Evolutionary conservation across 305 asterid species (phyloP).

Genomic region (Fraxinus angustifolia): DNA sequence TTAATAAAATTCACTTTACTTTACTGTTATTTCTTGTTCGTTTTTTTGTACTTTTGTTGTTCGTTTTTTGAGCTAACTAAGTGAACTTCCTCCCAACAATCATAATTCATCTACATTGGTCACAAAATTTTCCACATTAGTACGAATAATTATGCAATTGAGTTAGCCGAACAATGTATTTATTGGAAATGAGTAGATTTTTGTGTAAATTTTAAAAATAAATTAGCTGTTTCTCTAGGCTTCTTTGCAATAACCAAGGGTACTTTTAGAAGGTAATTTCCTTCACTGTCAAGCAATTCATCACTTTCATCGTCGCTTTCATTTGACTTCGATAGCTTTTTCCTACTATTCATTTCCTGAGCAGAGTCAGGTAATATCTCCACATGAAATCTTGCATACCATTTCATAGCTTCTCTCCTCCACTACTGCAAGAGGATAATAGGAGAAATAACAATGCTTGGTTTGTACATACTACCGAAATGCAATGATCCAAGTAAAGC

Average conservation of each 20-base stretch:
- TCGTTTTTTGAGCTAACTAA: too few species aligned
- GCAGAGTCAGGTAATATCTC: constrained; percentile 90
- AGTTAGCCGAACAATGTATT: too few species aligned
- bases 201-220: too few species aligned
- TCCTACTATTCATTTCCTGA: constrained; percentile 43
- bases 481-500: constrained; percentile 88
- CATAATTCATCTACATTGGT: too few species aligned
- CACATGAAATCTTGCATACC: constrained; percentile 77
- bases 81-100: too few species aligned
- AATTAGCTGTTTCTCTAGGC: too few species aligned
- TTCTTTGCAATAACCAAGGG: background rate
- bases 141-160: too few species aligned
- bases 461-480: constrained; percentile 76
- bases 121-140: too few species aligned
- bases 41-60: too few species aligned
- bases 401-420: constrained; percentile 82
- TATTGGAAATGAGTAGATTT: too few species aligned
- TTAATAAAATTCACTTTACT: too few species aligned
- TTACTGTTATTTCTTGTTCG: too few species aligned
- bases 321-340: constrained; percentile 46
- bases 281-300: constrained; percentile 49
- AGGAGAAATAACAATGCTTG: constrained; percentile 86
- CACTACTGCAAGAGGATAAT: constrained; percentile 85
- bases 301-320: constrained; percentile 71
- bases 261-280: constrained; percentile 39